Base-by-base conservation (phyloP, 1,284 basidiomycete genomes). In the Melampsora larici-populina region DNA sequence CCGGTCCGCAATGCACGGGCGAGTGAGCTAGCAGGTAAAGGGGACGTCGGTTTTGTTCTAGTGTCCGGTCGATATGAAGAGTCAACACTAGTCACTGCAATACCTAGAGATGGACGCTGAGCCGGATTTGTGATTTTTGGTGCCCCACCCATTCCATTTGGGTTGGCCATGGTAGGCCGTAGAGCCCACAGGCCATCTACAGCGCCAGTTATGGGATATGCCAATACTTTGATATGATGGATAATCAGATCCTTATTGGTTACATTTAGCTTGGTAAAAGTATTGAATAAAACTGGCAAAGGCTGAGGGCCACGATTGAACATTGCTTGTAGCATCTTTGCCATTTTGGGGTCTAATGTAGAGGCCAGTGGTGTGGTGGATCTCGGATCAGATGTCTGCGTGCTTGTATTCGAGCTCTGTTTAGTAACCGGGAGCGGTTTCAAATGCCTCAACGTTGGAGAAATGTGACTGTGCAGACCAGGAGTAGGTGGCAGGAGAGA, bases 301-400 rank as follows among this genome's bases (percentile, higher is more conserved):
- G 58, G 13, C 49, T 72, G 70, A 46, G 55, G 70, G 18, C 60
- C 70, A 26, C 58, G 29, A 8, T n/a, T 43, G 63, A 72, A 60
- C 70, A 72, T 72, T 33, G 70, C 70, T 48, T 24, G 24, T 29
- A 72, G 31, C 70, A 72, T 72, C 24, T 46, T 72, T 5, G 26
- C 31, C 6, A 64, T 51, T 13, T 46, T 60, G 33, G 70, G 70
- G 63, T 72, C 70, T 43, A 72, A 21, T 31, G 46, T 4, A 8
- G 18, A 7, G 15, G 15, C 36, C 31, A 48, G 5, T 26, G 43
- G 55, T 46, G 31, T 31, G 26, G 31, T 24, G 29, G 26, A 8
- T 40, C 31, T 51, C 26, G 26, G 40, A n/a, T 31, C 26, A 5
- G 24, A 40, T 24, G 48, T 60, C 29, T 5, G 33, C 3, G 21